Percentiles rank a stretch among this genome's conserved stretches.
Evolutionary conservation across 2,329 filamentous ascomycete genomes (phyloP).

Genomic region (Paracamarosporium sp.): DNA sequence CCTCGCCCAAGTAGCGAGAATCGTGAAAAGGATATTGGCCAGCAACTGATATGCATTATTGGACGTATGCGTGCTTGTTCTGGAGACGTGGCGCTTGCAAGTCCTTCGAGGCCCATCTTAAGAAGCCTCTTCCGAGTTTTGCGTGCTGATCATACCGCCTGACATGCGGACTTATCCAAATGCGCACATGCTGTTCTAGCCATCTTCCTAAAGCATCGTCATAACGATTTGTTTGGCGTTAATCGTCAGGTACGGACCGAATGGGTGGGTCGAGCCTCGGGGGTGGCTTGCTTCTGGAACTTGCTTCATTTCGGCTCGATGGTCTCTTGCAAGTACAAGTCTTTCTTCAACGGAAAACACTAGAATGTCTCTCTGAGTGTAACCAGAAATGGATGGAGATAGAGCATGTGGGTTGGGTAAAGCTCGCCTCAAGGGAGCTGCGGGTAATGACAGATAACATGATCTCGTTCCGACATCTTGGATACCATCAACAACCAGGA

Average conservation of each 20-base stretch:
- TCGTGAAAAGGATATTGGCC: neutral
- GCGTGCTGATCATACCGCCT: too few relatives aligned
- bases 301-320: neutral
- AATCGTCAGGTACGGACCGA: neutral
- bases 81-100: neutral
- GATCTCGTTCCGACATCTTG: neutral
- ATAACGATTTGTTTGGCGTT: too few relatives aligned
- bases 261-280: too few relatives aligned
- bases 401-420: neutral
- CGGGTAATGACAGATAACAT: neutral
- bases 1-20: neutral
- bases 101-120: neutral
- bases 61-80: neutral
- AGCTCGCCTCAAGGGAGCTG: neutral
- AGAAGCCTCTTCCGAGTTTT: too few relatives aligned
- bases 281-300: neutral
- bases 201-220: neutral
- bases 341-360: neutral
- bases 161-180: neutral
- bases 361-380: neutral
- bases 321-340: neutral
- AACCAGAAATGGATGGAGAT: neutral
- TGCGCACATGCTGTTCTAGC: neutral
- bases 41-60: neutral
- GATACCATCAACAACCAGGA: neutral